phyloP scores from a whole-genome alignment of 2,329 filamentous ascomycete species.

The Fusarium oxysporum region DNA sequence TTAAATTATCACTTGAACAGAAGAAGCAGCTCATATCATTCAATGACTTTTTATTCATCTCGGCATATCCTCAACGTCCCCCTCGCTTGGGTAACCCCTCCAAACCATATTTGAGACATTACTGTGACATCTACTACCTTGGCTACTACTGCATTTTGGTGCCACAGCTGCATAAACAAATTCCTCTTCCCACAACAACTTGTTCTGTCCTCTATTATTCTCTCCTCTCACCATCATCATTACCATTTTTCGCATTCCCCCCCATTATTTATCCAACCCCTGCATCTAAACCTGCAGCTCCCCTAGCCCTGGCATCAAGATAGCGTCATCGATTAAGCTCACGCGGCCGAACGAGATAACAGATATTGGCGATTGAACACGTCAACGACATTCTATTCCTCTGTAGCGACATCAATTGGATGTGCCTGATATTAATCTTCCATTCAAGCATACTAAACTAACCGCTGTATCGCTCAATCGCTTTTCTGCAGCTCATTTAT shows the following conservation, averaged over 20 bases:
- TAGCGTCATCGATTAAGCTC: conserved; percentile 41
- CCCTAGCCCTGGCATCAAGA: conserved; percentile 24
- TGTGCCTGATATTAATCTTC: background rate
- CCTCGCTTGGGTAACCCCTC: conserved; percentile 18
- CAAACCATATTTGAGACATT: conserved; percentile 29
- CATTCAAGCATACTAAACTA: background rate
- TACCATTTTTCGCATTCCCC: background rate
- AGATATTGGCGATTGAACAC: conserved; percentile 13
- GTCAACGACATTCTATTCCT: conserved; percentile 22
- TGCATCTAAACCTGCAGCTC: conserved; percentile 28
- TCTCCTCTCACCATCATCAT: background rate
- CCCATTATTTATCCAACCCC: conserved; percentile 21
- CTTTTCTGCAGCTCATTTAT: background rate
- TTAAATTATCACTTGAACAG: background rate
- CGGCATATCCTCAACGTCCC: conserved; percentile 2
- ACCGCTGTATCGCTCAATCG: background rate
- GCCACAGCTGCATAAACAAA: conserved; percentile 17
- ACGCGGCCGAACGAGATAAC: conserved; percentile 14
- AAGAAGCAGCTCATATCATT: conserved; percentile 11
- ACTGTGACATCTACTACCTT: conserved; percentile 6
- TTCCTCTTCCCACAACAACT: background rate
- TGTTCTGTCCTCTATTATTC: background rate
- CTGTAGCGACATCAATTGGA: conserved; percentile 17
- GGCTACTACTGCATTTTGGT: background rate
- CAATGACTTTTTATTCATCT: background rate